These are phyloP conservation scores for Serendipita sp. DNA, from an alignment of 768 basidiomycete species.

Conservation along the genomic window DNA sequence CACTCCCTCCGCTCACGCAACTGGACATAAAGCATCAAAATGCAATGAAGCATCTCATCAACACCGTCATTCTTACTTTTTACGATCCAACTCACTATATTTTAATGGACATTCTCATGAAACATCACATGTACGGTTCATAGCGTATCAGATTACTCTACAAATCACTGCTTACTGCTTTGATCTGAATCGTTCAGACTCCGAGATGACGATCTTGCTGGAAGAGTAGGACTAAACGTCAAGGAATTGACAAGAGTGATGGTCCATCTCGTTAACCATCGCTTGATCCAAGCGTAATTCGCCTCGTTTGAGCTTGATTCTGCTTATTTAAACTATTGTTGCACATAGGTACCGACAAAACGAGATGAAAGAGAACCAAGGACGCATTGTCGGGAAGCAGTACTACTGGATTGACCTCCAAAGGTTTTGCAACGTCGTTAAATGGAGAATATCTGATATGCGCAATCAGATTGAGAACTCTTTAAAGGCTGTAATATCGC, in stretches of 20 bases:
- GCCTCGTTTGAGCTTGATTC: background rate
- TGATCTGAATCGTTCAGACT: constrained; percentile 32
- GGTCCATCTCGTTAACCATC: constrained; percentile 61
- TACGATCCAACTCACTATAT: constrained; percentile 88
- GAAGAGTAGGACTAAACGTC: constrained; percentile 71
- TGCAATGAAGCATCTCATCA: constrained; percentile 1
- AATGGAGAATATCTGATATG: constrained; percentile 94
- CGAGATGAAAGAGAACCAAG: constrained; percentile 78
- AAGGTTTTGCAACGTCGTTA: constrained; percentile 91
- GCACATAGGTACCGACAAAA: constrained; percentile 64
- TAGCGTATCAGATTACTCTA: background rate
- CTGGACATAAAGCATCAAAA: background rate
- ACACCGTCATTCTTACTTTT: constrained; percentile 26
- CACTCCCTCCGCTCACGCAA: background rate
- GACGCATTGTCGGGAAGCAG: constrained; percentile 70
- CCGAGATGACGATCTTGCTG: constrained; percentile 88
- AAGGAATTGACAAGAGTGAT: constrained; percentile 85
- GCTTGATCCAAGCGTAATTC: constrained; percentile 40
- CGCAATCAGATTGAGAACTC: constrained; percentile 21
- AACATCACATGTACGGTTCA: constrained; percentile 61
- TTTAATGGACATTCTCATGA: constrained; percentile 83
- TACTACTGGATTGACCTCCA: constrained; percentile 97
- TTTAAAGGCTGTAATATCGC: background rate
- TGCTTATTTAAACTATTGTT: background rate
- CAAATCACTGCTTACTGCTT: background rate